phyloP scores from a whole-genome alignment of 2,329 filamentous ascomycete species.

The Nothophaeocryptopus gaeumannii region DNA sequence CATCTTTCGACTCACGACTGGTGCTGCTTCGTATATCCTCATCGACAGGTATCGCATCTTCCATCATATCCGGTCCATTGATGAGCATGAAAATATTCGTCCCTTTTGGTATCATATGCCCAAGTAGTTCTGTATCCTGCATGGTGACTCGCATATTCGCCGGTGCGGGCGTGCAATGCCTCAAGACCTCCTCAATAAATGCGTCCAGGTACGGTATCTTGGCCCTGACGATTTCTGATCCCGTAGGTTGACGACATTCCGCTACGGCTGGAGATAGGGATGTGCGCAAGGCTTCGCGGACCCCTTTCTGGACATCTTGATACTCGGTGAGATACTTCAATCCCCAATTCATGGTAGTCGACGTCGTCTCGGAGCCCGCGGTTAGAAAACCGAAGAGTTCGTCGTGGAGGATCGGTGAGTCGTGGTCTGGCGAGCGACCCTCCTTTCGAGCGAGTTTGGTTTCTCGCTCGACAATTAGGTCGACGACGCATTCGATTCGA shows the following conservation, averaged over 20 bases:
- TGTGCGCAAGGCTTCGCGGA: not conserved
- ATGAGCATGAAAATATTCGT: conserved; percentile 4
- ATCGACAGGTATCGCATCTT: not conserved
- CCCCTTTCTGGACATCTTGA: conserved; percentile 45
- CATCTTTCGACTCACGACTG: conserved; percentile 3
- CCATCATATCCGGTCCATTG: not conserved
- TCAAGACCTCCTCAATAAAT: conserved; percentile 5
- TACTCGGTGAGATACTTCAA: conserved; percentile 39
- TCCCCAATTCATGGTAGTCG: conserved; percentile 40
- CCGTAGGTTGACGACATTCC: not conserved
- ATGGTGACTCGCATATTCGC: conserved; percentile 6
- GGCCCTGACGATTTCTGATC: not conserved
- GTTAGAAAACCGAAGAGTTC: conserved; percentile 34
- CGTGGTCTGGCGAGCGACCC: conserved; percentile 20
- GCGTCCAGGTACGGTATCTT: conserved; percentile 9
- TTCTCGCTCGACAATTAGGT: conserved; percentile 35
- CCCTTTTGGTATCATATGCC: conserved; percentile 7
- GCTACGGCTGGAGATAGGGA: not conserved
- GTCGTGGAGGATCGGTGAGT: conserved; percentile 22
- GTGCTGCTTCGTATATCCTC: not conserved
- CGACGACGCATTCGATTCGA: conserved; percentile 32
- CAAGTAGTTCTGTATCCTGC: conserved; percentile 1
- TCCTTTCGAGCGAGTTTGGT: conserved; percentile 34
- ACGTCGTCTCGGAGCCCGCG: conserved; percentile 46
- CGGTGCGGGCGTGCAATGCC: not conserved